A percentile compares a stretch with the other conserved stretches of the same genome.
Conservation (phyloP, 2,329 filamentous ascomycete genomes). For the Fusarium miscanthi region DNA sequence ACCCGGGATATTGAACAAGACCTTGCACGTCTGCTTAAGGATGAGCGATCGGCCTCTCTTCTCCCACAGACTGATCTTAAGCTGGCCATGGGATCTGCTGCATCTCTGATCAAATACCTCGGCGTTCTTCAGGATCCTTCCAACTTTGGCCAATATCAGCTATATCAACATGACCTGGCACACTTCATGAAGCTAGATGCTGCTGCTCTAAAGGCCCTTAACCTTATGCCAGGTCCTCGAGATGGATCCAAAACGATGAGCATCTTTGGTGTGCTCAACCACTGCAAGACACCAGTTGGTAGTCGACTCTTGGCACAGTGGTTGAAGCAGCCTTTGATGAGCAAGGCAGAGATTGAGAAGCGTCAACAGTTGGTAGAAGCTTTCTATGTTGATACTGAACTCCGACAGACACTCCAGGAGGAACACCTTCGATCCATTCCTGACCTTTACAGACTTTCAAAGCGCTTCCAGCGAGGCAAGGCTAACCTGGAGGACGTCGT, state of each 20-base stretch:
- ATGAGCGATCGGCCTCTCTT: slow-evolving; percentile 80
- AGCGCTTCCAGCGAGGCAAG: slow-evolving; percentile 91
- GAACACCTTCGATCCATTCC: slow-evolving; percentile 93
- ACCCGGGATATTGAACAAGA: slow-evolving; percentile 97
- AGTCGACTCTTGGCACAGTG: slow-evolving; percentile 92
- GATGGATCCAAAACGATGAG: slow-evolving; percentile 99
- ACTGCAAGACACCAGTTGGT: slow-evolving; percentile 96
- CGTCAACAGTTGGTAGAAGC: slow-evolving; percentile 95
- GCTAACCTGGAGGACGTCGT: slow-evolving; percentile 97
- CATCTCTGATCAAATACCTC: slow-evolving; percentile 94
- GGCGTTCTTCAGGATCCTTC: slow-evolving; percentile 88
- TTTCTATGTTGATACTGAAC: slow-evolving; percentile 91
- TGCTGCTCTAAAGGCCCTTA: slow-evolving; percentile 90
- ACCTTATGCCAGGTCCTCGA: slow-evolving; percentile 94
- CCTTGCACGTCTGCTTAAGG: slow-evolving; percentile 84
- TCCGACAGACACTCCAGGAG: slow-evolving; percentile 96
- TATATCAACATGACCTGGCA: slow-evolving; percentile 96
- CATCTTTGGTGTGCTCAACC: slow-evolving; percentile 90
- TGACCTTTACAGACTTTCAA: slow-evolving; percentile 91
- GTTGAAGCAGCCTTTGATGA: slow-evolving; percentile 98
- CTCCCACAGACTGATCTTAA: slow-evolving; percentile 93
- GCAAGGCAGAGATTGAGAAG: slow-evolving; percentile 85
- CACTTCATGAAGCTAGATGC: slow-evolving; percentile 99
- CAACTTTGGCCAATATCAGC: slow-evolving; percentile 96
- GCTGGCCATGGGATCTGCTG: slow-evolving; percentile 93